A percentile compares a stretch with the other conserved stretches of the same genome.
phyloP scores from a whole-genome alignment of 2,329 filamentous ascomycete genomes.

The Aspergillus sp. region DNA sequence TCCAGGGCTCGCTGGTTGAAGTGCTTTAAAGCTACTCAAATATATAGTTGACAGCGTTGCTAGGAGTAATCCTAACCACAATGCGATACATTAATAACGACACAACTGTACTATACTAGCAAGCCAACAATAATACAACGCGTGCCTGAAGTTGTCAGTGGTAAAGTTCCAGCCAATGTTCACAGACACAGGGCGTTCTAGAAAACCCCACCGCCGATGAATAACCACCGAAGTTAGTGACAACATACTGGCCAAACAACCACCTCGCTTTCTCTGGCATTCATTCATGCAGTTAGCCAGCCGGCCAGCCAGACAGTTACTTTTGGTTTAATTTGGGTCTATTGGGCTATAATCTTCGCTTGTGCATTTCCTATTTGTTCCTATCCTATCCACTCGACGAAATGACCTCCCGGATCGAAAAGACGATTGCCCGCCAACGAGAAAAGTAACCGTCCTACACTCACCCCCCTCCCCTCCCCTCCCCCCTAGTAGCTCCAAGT shows the following conservation, averaged over 20 bases:
- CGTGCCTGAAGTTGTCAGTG: too few relatives aligned
- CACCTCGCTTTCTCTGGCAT: slow-evolving; percentile 1
- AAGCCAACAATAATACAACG: too few relatives aligned
- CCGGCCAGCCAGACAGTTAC: background rate
- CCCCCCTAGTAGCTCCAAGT: background rate
- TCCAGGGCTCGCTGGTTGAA: too few relatives aligned
- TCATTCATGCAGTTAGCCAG: background rate
- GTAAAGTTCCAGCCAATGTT: too few relatives aligned
- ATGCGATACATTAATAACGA: too few relatives aligned
- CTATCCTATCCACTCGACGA: slow-evolving; percentile 3
- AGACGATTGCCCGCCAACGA: slow-evolving; percentile 67
- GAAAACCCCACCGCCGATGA: background rate
- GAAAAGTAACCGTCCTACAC: slow-evolving; percentile 49
- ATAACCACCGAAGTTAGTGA: background rate
- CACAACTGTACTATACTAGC: too few relatives aligned
- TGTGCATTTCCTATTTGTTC: background rate
- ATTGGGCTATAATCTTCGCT: background rate
- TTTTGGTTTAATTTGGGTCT: background rate
- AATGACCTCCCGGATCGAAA: slow-evolving; percentile 50
- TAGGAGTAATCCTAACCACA: too few relatives aligned
- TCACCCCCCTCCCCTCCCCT: slow-evolving; percentile 2
- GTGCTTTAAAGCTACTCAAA: too few relatives aligned
- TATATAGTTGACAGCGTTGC: too few relatives aligned
- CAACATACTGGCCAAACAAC: background rate
- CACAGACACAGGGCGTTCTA: too few relatives aligned